A percentile compares a stretch with the other conserved stretches of the same genome.
These are phyloP conservation scores for Hypoxylon sp. DNA, from an alignment of 2,329 filamentous ascomycete genomes.

Conservation along the genomic window DNA sequence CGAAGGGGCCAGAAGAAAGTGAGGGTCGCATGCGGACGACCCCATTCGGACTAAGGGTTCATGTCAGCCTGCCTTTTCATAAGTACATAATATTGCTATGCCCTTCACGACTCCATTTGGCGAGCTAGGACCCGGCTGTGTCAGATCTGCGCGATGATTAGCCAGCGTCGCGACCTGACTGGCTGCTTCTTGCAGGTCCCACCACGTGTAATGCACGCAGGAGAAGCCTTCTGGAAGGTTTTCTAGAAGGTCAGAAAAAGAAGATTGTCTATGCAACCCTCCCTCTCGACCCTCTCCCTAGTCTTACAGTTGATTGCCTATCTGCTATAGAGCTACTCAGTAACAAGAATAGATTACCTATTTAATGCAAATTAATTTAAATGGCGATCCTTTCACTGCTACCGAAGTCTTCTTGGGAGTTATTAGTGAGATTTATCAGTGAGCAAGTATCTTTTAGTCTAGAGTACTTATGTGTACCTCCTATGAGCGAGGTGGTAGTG, in stretches of 20 bases:
- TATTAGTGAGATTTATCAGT: not conserved
- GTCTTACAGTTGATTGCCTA: conserved; percentile 15
- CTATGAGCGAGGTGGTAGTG: not conserved
- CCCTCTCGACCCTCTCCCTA: conserved; percentile 39
- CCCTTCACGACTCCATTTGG: too few relatives aligned
- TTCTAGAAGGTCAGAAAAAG: conserved; percentile 43
- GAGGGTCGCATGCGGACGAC: conserved; percentile 8
- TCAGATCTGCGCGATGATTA: conserved; percentile 33
- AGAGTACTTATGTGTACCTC: not conserved
- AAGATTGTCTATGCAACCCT: conserved; percentile 40
- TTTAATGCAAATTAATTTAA: conserved; percentile 28
- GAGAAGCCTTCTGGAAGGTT: conserved; percentile 48
- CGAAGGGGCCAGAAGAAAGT: conserved; percentile 5
- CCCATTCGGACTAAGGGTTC: conserved; percentile 16
- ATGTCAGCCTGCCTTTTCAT: conserved; percentile 24
- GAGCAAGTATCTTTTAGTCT: not conserved
- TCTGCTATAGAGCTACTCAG: conserved; percentile 2
- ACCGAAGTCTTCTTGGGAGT: not conserved
- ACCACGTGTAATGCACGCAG: conserved; percentile 43
- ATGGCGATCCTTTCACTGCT: conserved; percentile 7
- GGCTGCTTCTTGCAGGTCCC: conserved; percentile 39
- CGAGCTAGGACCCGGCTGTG: conserved; percentile 25
- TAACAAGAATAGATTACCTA: conserved; percentile 7
- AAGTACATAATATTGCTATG: conserved; percentile 9
- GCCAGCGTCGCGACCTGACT: conserved; percentile 36